phyloP scores from a whole-genome alignment of 2,329 filamentous ascomycete genomes.

The Penicillium glabrum region DNA sequence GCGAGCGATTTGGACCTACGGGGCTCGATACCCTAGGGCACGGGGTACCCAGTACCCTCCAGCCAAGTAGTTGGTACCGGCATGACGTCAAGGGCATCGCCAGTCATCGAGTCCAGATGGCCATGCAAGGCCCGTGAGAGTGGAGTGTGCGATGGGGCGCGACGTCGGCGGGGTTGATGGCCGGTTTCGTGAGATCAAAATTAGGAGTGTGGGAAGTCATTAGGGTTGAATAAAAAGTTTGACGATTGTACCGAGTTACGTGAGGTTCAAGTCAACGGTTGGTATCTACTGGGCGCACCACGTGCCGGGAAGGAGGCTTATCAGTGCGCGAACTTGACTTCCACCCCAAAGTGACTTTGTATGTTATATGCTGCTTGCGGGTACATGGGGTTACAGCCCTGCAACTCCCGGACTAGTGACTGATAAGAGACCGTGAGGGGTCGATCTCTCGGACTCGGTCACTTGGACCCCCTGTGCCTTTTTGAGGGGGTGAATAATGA shows the following conservation, averaged over 20 bases:
- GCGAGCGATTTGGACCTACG: not conserved
- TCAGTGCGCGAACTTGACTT: slow-evolving; percentile 3
- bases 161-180: not conserved
- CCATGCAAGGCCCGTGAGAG: not conserved
- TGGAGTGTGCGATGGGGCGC: not conserved
- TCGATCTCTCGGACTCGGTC: slow-evolving; percentile 8
- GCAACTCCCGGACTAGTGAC: not conserved
- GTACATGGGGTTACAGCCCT: slow-evolving; percentile 1
- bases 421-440: slow-evolving; percentile 8
- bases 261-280: not conserved
- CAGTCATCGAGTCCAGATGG: not conserved
- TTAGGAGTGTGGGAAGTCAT: not conserved
- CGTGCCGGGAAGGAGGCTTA: slow-evolving; percentile 15
- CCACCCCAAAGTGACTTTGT: not conserved
- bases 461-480: not conserved
- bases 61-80: not conserved
- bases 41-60: not conserved
- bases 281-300: slow-evolving; percentile 1
- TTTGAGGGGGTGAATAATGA: not conserved
- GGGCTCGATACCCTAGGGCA: not conserved
- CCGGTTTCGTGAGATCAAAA: not conserved
- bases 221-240: not conserved
- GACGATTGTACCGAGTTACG: not conserved
- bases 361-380: not conserved
- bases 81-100: not conserved